Percentiles rank a stretch among this genome's conserved stretches.
Conservation (phyloP, 116 monocot species). For the Papilionanthe hybrid region DNA sequence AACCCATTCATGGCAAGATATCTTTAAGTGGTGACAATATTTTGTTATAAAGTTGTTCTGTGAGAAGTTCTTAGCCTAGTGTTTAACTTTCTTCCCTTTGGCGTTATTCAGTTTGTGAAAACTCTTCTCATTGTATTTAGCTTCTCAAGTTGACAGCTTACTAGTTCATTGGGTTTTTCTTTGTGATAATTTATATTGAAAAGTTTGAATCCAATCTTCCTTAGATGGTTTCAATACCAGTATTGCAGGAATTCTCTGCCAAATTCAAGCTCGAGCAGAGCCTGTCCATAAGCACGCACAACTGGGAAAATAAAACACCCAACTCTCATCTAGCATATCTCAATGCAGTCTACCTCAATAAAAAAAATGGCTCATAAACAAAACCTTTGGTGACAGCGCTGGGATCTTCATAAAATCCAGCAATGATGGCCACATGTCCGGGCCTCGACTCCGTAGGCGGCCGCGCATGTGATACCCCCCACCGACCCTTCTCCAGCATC, state of each 20-base stretch:
- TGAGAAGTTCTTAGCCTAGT: no score
- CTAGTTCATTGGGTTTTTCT: no score
- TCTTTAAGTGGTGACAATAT: no score
- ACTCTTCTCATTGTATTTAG: no score
- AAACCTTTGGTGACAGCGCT: conserved; percentile 88
- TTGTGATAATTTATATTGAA: no score
- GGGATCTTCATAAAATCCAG: conserved; percentile 92
- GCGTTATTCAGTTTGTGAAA: no score
- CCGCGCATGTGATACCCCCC: conserved; percentile 87
- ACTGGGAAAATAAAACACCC: neutral
- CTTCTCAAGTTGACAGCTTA: no score
- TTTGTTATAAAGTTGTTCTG: no score
- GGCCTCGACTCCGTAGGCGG: conserved; percentile 94
- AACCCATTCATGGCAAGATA: no score
- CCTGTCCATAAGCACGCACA: neutral
- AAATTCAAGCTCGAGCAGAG: conserved; percentile 1
- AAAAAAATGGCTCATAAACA: neutral
- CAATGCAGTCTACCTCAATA: neutral
- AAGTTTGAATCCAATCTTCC: no score
- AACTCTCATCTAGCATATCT: neutral
- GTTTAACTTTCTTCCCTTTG: no score
- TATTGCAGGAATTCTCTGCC: neutral
- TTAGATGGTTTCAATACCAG: neutral
- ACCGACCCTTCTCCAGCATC: conserved; percentile 66
- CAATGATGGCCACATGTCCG: conserved; percentile 76